Conservation (phyloP, 495 filamentous ascomycete genomes). For the Bacidia gigantensis region DNA sequence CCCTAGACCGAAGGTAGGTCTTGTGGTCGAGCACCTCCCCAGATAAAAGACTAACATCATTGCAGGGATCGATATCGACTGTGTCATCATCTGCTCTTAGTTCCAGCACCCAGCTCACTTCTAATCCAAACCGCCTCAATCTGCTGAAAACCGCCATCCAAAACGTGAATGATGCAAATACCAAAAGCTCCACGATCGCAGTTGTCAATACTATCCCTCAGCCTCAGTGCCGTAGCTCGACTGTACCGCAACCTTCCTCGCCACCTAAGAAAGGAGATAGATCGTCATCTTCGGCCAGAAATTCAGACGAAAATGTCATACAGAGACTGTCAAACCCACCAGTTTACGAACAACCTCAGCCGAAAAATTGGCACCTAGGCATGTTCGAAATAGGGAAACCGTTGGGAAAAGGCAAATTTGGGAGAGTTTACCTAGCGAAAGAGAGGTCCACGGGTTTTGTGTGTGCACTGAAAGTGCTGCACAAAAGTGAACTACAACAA, state of each 20-base stretch:
- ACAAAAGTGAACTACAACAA: slow-evolving; percentile 86
- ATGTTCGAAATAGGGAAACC: slow-evolving; percentile 99
- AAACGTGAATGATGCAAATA: slow-evolving; percentile 46
- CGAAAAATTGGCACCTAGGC: slow-evolving; percentile 78
- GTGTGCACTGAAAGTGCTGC: slow-evolving; percentile 90
- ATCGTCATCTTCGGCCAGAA: slow-evolving; percentile 28
- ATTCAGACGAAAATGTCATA: slow-evolving; percentile 41
- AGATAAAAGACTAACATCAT: not conserved
- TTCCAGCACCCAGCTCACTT: slow-evolving; percentile 36
- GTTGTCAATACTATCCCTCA: slow-evolving; percentile 52
- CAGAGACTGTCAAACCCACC: slow-evolving; percentile 38
- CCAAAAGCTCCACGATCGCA: slow-evolving; percentile 40
- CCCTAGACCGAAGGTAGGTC: slow-evolving; percentile 55
- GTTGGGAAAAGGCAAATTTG: slow-evolving; percentile 94
- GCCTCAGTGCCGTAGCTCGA: slow-evolving; percentile 39
- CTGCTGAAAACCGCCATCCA: slow-evolving; percentile 73
- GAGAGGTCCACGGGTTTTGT: slow-evolving; percentile 83
- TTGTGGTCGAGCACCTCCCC: not conserved
- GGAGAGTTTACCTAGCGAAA: slow-evolving; percentile 86
- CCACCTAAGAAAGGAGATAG: slow-evolving; percentile 23
- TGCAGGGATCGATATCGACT: slow-evolving; percentile 31
- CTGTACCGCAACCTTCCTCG: slow-evolving; percentile 28
- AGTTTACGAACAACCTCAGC: slow-evolving; percentile 46
- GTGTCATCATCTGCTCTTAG: slow-evolving; percentile 40
- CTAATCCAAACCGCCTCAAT: slow-evolving; percentile 50